Conservation (phyloP, 305 asterid genomes). For the Fraxinus dipetala region DNA sequence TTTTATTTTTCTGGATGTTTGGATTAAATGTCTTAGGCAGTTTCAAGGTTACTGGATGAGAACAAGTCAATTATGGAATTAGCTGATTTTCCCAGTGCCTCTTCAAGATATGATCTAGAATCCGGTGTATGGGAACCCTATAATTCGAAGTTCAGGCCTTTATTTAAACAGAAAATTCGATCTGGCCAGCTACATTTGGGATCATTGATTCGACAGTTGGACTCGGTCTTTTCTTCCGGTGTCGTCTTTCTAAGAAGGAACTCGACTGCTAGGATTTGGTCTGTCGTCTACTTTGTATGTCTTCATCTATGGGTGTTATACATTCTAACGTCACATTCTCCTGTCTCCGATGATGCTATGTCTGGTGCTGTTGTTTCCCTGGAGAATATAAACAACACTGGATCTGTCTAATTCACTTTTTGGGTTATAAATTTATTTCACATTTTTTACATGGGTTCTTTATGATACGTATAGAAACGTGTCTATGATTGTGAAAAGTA, state of each 20-base stretch:
- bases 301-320: slow-evolving; percentile 88
- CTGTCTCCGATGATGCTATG: slow-evolving; percentile 46
- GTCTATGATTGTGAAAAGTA: not conserved
- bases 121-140: slow-evolving; percentile 49
- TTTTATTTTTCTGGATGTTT: slow-evolving; percentile 14
- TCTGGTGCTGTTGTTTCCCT: slow-evolving; percentile 79
- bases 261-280: slow-evolving; percentile 62
- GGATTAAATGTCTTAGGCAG: slow-evolving; percentile 46
- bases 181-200: slow-evolving; percentile 76
- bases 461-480: not conserved
- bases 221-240: slow-evolving; percentile 70
- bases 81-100: slow-evolving; percentile 39
- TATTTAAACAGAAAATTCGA: slow-evolving; percentile 52
- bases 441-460: not conserved
- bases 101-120: slow-evolving; percentile 54
- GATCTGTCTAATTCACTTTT: slow-evolving; percentile 40
- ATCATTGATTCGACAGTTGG: slow-evolving; percentile 71
- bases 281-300: slow-evolving; percentile 59
- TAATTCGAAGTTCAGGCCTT: slow-evolving; percentile 51
- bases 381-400: slow-evolving; percentile 77
- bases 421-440: not conserved
- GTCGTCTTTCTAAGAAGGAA: slow-evolving; percentile 65
- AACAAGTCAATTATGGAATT: slow-evolving; percentile 36
- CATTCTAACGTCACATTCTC: slow-evolving; percentile 63
- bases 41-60: slow-evolving; percentile 66